Conservation (phyloP, 805 yeast genomes). For the Lipomyces starkeyi region DNA sequence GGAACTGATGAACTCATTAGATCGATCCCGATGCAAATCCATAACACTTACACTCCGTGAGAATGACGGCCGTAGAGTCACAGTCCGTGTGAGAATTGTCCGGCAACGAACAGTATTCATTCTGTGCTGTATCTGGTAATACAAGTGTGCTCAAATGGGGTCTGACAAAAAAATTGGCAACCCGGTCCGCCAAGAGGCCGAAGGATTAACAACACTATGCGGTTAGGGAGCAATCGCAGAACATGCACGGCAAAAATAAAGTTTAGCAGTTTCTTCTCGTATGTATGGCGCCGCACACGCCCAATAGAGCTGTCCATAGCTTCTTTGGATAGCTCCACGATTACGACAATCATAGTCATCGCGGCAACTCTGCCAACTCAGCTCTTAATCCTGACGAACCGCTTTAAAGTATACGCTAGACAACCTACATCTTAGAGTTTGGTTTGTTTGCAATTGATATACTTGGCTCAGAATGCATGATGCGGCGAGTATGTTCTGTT, state of each 20-base stretch:
- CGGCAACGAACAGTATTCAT: neutral
- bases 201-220: neutral
- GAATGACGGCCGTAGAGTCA: neutral
- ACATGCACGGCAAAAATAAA: neutral
- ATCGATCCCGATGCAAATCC: neutral
- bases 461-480: conserved; percentile 23
- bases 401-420: neutral
- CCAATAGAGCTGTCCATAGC: no score
- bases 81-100: neutral
- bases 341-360: neutral
- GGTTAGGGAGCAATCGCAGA: neutral
- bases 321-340: no score
- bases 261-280: neutral
- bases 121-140: neutral
- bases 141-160: neutral
- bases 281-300: neutral
- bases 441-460: neutral
- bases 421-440: neutral
- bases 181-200: no score
- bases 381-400: neutral
- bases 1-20: neutral
- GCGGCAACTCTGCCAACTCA: neutral
- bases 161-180: neutral
- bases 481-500: conserved; percentile 30
- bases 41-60: conserved; percentile 1